These are phyloP conservation scores for Colletotrichum liriopes DNA, from an alignment of 2,329 filamentous ascomycete genomes.

Conservation along the genomic window DNA sequence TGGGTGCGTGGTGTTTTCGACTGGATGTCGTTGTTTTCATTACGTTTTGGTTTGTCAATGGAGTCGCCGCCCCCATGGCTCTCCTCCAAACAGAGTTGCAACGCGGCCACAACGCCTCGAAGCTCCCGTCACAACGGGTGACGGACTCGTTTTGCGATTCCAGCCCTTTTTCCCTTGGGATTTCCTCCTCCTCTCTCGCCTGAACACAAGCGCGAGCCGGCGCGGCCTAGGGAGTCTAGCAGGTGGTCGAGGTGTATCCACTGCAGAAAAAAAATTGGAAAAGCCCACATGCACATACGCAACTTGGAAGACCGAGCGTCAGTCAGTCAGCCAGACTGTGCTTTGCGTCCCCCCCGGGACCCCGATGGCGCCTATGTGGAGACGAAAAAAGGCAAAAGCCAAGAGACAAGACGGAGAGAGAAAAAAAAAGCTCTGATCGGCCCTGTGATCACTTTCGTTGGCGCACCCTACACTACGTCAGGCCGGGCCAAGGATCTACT, in stretches of 20 bases:
- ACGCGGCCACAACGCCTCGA: conserved; percentile 10
- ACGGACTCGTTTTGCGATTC: not conserved
- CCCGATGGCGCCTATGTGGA: conserved; percentile 32
- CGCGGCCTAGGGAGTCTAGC: not conserved
- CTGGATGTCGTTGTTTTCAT: conserved; percentile 43
- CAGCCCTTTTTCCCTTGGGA: not conserved
- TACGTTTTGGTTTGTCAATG: conserved; percentile 44
- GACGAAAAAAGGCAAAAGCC: conserved; percentile 21
- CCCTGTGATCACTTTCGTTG: conserved; percentile 43
- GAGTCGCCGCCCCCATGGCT: conserved; percentile 9
- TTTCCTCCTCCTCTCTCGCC: not conserved
- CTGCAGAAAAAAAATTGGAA: conserved; percentile 1
- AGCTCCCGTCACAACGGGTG: conserved; percentile 5
- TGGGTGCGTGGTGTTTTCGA: conserved; percentile 37
- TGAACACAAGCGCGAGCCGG: not conserved
- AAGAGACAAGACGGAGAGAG: not conserved
- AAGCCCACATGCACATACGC: conserved; percentile 19
- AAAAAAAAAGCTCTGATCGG: conserved; percentile 37
- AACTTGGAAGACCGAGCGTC: conserved; percentile 5
- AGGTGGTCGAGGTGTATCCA: not conserved
- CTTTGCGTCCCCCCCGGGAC: not conserved
- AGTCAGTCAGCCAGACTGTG: conserved; percentile 14
- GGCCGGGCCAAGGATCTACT: conserved; percentile 36
- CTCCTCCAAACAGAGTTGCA: conserved; percentile 15
- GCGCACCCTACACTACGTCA: conserved; percentile 32